phyloP scores from a whole-genome alignment of 1,284 basidiomycete genomes.

The Waitea zeae region DNA sequence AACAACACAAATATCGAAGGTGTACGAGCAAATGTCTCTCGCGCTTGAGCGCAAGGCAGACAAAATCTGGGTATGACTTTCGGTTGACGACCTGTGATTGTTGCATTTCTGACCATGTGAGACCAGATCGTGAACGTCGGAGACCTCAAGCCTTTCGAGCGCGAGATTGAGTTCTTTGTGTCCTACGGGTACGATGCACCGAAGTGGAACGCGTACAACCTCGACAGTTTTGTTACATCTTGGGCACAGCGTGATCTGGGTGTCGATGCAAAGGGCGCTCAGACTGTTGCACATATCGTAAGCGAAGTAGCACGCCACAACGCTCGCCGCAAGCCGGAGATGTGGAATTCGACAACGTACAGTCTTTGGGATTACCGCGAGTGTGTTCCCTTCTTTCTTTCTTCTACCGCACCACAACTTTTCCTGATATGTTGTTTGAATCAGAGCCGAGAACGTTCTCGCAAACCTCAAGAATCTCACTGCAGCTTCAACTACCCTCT shows the following conservation, averaged over 20 bases:
- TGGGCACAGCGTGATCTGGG: slow-evolving; percentile 58
- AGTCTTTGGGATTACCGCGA: slow-evolving; percentile 50
- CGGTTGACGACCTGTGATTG: too few species aligned
- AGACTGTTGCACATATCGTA: slow-evolving; percentile 30
- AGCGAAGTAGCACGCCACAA: slow-evolving; percentile 44
- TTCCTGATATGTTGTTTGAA: not conserved
- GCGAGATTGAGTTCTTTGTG: slow-evolving; percentile 55
- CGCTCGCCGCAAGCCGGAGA: slow-evolving; percentile 46
- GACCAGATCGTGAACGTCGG: slow-evolving; percentile 50
- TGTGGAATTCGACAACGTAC: slow-evolving; percentile 44
- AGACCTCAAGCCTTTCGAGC: slow-evolving; percentile 59
- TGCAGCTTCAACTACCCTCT: slow-evolving; percentile 33
- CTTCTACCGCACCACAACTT: not conserved
- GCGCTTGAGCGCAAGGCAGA: slow-evolving; percentile 39
- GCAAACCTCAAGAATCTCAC: slow-evolving; percentile 29
- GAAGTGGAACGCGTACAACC: slow-evolving; percentile 30
- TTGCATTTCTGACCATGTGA: too few species aligned
- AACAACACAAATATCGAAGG: slow-evolving; percentile 17
- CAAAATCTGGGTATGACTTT: slow-evolving; percentile 39
- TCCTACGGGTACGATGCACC: slow-evolving; percentile 42
- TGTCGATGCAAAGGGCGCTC: slow-evolving; percentile 18
- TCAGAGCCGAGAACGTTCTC: slow-evolving; percentile 37
- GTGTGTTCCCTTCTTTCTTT: slow-evolving; percentile 19
- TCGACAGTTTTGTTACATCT: slow-evolving; percentile 29
- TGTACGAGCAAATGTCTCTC: slow-evolving; percentile 43